Evolutionary conservation across 202 grass and related monocot genomes (phyloP), one percentile per base, ranked within the genome.

Genomic region (Dendrocalamus latiflorus): DNA sequence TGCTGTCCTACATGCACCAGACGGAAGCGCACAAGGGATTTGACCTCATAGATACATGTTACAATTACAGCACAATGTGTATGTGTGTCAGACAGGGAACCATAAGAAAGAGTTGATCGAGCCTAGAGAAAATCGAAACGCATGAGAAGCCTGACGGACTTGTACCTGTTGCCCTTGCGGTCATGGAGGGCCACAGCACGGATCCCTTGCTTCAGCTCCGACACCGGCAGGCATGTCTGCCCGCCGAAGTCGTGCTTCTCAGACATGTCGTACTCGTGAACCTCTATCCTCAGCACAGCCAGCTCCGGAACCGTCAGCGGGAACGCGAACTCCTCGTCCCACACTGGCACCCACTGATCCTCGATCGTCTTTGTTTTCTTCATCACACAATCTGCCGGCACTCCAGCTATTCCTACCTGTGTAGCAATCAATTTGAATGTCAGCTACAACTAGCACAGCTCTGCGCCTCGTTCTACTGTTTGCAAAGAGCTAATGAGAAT

Each of bases 301-400:
- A 96, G 37, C 83, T 96, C 93, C 4, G 93, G 93, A 3, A 93
- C 86, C 5, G 55, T 96, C 77, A 96, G 68, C 1, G 83, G 80
- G 58, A 91, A 96, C 0, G 64, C 65, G 60, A 96, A 93, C 77
- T 96, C 93, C 74, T 93, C 90, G 9, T 95, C 84, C 93, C 93
- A 96, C 24, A 87, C 69, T 0, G 93, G 93, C 14, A 93, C 84
- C 93, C 93, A 96, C 77, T 96, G 78, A 9, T 93, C 88, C 36
- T 96, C 80, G 16, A 91, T 87, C 6, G 53, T 81, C 39, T 25
- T 68, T 2, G 93, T 96, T 81, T 77, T 93, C 83, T 89, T 87
- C 90, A 72, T 91, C 64, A 79, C 70, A 10, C 56, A 85, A 59
- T 93, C 93, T 8, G 86, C 86, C 22, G 8, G 74, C 57, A 91